A percentile compares a stretch with the other conserved stretches of the same genome.
phyloP scores from a whole-genome alignment of 2,329 filamentous ascomycete species.

The Alternaria sp. region DNA sequence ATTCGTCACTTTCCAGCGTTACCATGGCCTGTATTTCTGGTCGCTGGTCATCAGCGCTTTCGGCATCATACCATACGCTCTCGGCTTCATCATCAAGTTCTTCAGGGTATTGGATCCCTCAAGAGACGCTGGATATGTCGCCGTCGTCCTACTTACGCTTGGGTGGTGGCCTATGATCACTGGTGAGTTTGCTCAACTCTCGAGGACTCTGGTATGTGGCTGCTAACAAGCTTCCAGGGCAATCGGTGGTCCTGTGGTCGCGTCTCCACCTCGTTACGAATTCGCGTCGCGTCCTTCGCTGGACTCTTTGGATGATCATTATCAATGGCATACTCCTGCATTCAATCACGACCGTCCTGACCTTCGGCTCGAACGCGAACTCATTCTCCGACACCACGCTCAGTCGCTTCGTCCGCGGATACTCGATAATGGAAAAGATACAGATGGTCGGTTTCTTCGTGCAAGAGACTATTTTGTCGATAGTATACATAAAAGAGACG shows the following conservation, averaged over 20 bases:
- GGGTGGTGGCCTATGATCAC: constrained; percentile 70
- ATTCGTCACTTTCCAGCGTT: constrained; percentile 59
- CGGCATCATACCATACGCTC: constrained; percentile 58
- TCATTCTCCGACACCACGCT: constrained; percentile 27
- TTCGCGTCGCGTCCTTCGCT: constrained; percentile 59
- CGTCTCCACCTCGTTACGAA: constrained; percentile 68
- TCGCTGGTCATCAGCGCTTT: constrained; percentile 55
- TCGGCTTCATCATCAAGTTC: constrained; percentile 60
- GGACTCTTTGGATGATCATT: constrained; percentile 67
- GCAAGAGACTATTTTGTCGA: constrained; percentile 52
- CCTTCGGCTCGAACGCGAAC: constrained; percentile 61
- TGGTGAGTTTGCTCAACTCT: constrained; percentile 20
- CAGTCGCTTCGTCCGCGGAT: constrained; percentile 45
- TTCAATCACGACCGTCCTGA: constrained; percentile 63
- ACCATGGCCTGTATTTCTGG: constrained; percentile 61
- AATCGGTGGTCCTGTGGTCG: constrained; percentile 69
- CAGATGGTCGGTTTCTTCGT: constrained; percentile 56
- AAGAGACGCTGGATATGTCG: constrained; percentile 43
- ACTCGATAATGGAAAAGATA: constrained; percentile 56
- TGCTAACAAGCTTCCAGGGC: constrained; percentile 50
- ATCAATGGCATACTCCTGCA: constrained; percentile 63
- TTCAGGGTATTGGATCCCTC: constrained; percentile 43
- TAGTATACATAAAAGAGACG: constrained; percentile 64
- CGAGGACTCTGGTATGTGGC: background rate
- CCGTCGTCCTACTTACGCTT: constrained; percentile 58